Evolutionary conservation across 2,329 filamentous ascomycete genomes (phyloP).

Genomic region (Parastagonospora nodorum): DNA sequence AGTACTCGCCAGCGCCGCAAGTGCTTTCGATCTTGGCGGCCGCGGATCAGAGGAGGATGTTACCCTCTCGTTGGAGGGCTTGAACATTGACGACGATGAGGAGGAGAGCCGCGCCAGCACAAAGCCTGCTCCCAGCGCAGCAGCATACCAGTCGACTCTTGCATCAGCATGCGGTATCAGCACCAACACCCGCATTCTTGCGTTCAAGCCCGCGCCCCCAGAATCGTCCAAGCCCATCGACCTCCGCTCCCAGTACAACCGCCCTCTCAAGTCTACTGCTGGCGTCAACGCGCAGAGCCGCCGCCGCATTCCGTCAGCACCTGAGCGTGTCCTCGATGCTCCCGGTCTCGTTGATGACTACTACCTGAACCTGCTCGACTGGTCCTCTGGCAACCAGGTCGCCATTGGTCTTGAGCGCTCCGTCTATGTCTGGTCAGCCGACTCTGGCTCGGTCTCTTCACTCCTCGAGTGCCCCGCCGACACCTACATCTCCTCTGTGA

Average conservation of each 20-base stretch:
- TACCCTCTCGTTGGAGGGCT: conserved; percentile 73
- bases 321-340: conserved; percentile 94
- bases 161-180: conserved; percentile 91
- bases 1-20: conserved; percentile 75
- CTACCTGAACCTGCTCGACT: conserved; percentile 98
- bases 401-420: conserved; percentile 96
- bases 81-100: conserved; percentile 77
- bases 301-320: conserved; percentile 89
- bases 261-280: conserved; percentile 80
- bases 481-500: conserved; percentile 96
- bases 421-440: conserved; percentile 98
- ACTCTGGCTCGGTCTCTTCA: conserved; percentile 85
- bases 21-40: conserved; percentile 66
- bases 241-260: conserved; percentile 96
- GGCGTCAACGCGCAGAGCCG: conserved; percentile 82
- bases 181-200: conserved; percentile 91
- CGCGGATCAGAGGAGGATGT: conserved; percentile 72
- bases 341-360: conserved; percentile 97
- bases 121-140: conserved; percentile 82
- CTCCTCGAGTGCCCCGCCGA: conserved; percentile 86
- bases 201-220: conserved; percentile 97
- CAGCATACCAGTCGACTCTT: conserved; percentile 89
- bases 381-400: conserved; percentile 97
- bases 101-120: conserved; percentile 66
- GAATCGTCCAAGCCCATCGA: conserved; percentile 99